Evolutionary conservation across 305 asterid genomes (phyloP).

Genomic region (Solanum hybrid): DNA sequence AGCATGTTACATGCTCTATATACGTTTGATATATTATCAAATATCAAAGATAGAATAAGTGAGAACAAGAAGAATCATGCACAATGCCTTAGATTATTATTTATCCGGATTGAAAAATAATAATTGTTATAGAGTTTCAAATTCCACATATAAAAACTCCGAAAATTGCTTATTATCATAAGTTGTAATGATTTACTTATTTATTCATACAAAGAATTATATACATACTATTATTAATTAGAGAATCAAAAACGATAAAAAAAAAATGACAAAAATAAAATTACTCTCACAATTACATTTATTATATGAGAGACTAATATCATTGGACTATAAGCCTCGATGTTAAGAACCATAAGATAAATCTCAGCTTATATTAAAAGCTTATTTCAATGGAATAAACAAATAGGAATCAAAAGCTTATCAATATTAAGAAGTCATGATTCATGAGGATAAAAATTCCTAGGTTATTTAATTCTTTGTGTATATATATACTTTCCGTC

Average conservation of each 20-base stretch:
- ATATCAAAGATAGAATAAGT: neutral
- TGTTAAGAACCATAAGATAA: neutral
- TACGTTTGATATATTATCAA: neutral
- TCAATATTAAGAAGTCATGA: neutral
- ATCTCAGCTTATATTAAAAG: neutral
- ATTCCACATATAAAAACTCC: neutral
- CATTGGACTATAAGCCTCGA: neutral
- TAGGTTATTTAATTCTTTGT: neutral
- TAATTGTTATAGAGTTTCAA: neutral
- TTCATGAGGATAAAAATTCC: neutral
- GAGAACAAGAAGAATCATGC: neutral
- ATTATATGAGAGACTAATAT: too few species aligned
- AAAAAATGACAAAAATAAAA: too few species aligned
- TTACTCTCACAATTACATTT: neutral
- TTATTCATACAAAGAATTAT: neutral
- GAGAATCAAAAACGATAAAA: neutral
- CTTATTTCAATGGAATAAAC: neutral
- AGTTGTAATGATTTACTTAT: neutral
- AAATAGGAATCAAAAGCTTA: neutral
- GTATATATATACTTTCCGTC: neutral
- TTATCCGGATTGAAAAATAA: neutral
- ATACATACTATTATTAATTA: neutral
- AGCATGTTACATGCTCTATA: neutral
- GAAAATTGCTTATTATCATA: neutral
- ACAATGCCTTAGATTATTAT: neutral